Conservation (phyloP, 202 grass and related monocot species). For the Panicum hallii region DNA sequence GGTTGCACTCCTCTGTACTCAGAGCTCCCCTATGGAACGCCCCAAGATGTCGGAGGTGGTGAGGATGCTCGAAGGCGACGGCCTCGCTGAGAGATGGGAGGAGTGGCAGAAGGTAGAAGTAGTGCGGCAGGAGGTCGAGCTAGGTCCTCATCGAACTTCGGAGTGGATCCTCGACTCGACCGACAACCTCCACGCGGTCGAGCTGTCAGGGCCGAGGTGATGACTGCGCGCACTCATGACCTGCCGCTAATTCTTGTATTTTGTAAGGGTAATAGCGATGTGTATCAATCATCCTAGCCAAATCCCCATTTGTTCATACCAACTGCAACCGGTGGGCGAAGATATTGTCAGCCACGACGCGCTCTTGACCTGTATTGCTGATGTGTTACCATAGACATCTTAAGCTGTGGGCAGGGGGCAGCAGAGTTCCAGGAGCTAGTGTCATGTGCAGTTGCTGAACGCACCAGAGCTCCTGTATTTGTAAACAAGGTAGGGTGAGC, state of each 20-base stretch:
- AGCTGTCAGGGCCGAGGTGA: conserved; percentile 84
- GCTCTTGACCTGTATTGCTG: background rate
- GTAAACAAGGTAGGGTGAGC: conserved; percentile 7
- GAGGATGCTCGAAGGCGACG: conserved; percentile 91
- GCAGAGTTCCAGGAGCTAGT: conserved; percentile 1
- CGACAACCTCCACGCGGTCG: conserved; percentile 74
- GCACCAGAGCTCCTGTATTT: conserved; percentile 9
- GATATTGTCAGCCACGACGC: background rate
- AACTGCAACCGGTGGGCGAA: conserved; percentile 23
- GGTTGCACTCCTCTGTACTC: conserved; percentile 86
- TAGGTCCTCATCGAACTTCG: conserved; percentile 56
- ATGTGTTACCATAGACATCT: background rate
- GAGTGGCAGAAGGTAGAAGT: conserved; percentile 97
- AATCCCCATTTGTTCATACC: conserved; percentile 66
- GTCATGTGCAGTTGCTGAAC: conserved; percentile 17
- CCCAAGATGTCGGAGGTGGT: conserved; percentile 95
- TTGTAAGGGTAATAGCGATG: conserved; percentile 49
- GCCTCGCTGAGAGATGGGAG: conserved; percentile 84
- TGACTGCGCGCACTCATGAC: background rate
- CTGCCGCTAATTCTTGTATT: conserved; percentile 46
- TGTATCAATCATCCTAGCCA: conserved; percentile 30
- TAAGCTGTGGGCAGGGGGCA: background rate
- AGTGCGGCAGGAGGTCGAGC: conserved; percentile 70
- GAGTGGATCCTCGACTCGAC: conserved; percentile 85
- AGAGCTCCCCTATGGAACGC: conserved; percentile 72